A percentile compares a stretch with the other conserved stretches of the same genome.
Evolutionary conservation across 2,329 filamentous ascomycete species (phyloP).

Genomic region (Pseudocercospora fijiensis): DNA sequence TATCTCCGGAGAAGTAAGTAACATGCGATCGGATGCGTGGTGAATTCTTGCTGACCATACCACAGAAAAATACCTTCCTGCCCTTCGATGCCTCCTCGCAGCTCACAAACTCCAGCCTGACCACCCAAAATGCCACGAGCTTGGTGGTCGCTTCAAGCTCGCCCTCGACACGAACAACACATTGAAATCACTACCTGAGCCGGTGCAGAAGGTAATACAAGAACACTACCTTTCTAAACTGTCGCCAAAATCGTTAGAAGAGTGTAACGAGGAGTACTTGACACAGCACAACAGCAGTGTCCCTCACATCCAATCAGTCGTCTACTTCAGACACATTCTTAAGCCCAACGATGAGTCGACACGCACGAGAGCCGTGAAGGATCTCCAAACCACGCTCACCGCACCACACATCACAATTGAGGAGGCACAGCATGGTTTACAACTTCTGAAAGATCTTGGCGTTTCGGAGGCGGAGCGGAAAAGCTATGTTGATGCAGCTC

Average conservation of each 20-base stretch:
- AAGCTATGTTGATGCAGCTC: conserved; percentile 47
- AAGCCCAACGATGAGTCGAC: conserved; percentile 55
- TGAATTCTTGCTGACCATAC: conserved; percentile 13
- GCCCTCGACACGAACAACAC: conserved; percentile 44
- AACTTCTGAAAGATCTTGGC: conserved; percentile 53
- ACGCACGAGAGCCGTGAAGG: conserved; percentile 58
- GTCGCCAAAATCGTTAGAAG: conserved; percentile 50
- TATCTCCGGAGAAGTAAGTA: conserved; percentile 76
- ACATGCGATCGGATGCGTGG: neutral
- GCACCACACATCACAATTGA: conserved; percentile 53
- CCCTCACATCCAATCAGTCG: conserved; percentile 62
- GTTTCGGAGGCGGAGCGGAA: conserved; percentile 51
- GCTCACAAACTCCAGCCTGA: conserved; percentile 67
- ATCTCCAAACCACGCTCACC: conserved; percentile 60
- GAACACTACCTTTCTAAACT: conserved; percentile 59
- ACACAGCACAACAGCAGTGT: conserved; percentile 62
- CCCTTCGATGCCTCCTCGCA: conserved; percentile 79
- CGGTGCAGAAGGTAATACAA: conserved; percentile 68
- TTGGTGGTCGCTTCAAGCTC: conserved; percentile 63
- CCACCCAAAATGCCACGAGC: conserved; percentile 72
- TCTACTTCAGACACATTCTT: conserved; percentile 60
- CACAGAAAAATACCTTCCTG: conserved; percentile 77
- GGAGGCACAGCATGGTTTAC: conserved; percentile 58
- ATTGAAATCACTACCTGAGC: conserved; percentile 60
- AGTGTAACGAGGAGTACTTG: conserved; percentile 67